Evolutionary conservation across 768 basidiomycete genomes (phyloP), one percentile per base, ranked within the genome.

Genomic region (Termitomyces heimii): DNA sequence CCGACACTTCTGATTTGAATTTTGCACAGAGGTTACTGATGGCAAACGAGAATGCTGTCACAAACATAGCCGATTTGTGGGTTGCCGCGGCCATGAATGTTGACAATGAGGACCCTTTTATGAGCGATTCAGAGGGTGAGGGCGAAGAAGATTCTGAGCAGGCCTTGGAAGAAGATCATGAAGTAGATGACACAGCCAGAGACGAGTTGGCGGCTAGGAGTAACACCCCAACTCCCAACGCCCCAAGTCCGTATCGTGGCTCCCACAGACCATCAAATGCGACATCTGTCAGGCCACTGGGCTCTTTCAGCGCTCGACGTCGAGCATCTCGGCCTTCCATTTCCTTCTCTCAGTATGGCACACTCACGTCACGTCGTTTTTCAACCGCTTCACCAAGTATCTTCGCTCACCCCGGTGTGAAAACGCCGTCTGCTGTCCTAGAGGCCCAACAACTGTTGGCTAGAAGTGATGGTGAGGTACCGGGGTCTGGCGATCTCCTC

Each of bases 51-150:
- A 90, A 93, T 63, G 89, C 92, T 13, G 94, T 94, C 5, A 95
- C 92, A 56, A 93, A 88, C 63, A 91, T 99, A 66, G 92, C 94
- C 24, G 96, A 98, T 71, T 76, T 99, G 22, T 99, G 97, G 97
- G 92, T 98, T 52, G 93, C 94, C 5, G 90, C 95, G 20, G 97
- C 96, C 6, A 92, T 96, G 75, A 97, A 96, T 58, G 92, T 88
- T 31, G 94, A 96, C 66, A 89, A 90, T 63, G 93, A 94, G 61
- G 86, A 94, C 56, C 85, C 86, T 3, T 89, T 89, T 58, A 83
- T 85, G 63, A 75, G 72, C 12, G 86, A 85, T 55, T 73, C 75
- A 44, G 83, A 81, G 52, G 68, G 60, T 37, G 62, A 63, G 52
- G 68, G 60, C 34, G 62, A 63, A 42, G 70, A 67, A 29, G 64